Evolutionary conservation across 805 yeast genomes (phyloP), one percentile per base, ranked within the genome.

Genomic region (Nakazawaea ambrosiae): DNA sequence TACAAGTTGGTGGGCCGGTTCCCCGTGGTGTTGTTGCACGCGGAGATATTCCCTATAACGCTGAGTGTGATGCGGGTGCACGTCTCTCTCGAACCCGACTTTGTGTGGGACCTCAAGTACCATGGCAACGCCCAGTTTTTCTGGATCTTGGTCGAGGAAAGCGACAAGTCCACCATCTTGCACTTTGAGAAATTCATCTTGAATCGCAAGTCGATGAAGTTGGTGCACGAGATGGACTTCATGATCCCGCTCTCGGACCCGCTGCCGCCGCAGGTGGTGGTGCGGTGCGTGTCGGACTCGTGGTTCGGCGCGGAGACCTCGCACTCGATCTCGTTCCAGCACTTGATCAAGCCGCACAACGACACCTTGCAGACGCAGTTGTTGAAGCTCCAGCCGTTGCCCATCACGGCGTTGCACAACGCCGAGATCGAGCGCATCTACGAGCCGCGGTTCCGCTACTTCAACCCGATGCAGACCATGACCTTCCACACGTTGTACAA

Each of bases 401-500:
- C 97, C 0, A 65, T 80, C 0, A 59, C 81, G 0, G 97, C 97
- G 0, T 63, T 90, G 23, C 84, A 87, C 40, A 69, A 88, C 52
- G 60, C 69, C 1, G 63, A 67, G 12, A 58, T 86, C 31, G 95
- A 89, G 53, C 52, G 64, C 4, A 78, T 89, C 29, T 92, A 92
- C 54, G 61, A 67, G 4, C 41, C 56, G 5, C 76, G 70, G 47
- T 92, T 92, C 65, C 73, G 74, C 40, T 90, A 84, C 59, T 92
- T 92, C 70, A 92, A 92, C 54, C 97, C 98, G 4, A 89, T 92
- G 96, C 98, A 92, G 60, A 90, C 97, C 0, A 90, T 90, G 97
- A 74, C 82, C 0, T 92, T 92, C 62, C 95, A 89, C 53, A 75
- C 96, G 0, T 60, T 92, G 32, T 92, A 89, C 61, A 78, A 92